phyloP scores from a whole-genome alignment of 768 basidiomycete species.

The Exidia glandulosa region DNA sequence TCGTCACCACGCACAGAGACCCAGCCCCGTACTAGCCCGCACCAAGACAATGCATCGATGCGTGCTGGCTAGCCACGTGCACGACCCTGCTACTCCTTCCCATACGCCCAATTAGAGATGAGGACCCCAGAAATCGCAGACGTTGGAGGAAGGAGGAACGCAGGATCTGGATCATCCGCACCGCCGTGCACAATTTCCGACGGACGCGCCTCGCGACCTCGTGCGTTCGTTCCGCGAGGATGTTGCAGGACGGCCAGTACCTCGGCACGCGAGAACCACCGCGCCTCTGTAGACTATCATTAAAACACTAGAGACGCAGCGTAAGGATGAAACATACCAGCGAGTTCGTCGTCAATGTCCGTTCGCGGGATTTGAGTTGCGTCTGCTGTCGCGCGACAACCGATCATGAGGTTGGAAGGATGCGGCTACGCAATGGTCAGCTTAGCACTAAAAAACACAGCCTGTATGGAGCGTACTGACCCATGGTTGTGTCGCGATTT shows the following conservation, averaged over 20 bases:
- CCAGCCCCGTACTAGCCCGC: too few species aligned
- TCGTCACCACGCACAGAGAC: too few species aligned
- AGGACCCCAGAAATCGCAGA: background rate
- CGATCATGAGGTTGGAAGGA: slow-evolving; percentile 84
- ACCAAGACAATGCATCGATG: background rate
- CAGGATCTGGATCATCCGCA: background rate
- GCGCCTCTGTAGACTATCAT: slow-evolving; percentile 48
- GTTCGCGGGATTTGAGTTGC: slow-evolving; percentile 59
- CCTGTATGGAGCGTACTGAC: slow-evolving; percentile 27
- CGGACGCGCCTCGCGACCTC: slow-evolving; percentile 25
- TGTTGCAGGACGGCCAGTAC: slow-evolving; percentile 52
- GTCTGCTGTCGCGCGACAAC: slow-evolving; percentile 74
- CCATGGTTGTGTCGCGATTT: slow-evolving; percentile 84
- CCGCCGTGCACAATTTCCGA: background rate
- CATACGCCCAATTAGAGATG: background rate
- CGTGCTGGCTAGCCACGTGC: background rate
- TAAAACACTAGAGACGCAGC: background rate
- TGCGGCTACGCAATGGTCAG: slow-evolving; percentile 50
- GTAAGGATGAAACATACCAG: slow-evolving; percentile 38
- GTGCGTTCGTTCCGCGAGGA: slow-evolving; percentile 36
- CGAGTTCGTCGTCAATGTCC: slow-evolving; percentile 94
- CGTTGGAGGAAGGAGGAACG: background rate
- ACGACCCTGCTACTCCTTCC: background rate
- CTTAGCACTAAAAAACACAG: background rate
- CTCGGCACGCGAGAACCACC: slow-evolving; percentile 78